Evolutionary conservation across 202 grass and related monocot genomes (phyloP), one percentile per base, ranked within the genome.

Genomic region (Dendrocalamus latiflorus): DNA sequence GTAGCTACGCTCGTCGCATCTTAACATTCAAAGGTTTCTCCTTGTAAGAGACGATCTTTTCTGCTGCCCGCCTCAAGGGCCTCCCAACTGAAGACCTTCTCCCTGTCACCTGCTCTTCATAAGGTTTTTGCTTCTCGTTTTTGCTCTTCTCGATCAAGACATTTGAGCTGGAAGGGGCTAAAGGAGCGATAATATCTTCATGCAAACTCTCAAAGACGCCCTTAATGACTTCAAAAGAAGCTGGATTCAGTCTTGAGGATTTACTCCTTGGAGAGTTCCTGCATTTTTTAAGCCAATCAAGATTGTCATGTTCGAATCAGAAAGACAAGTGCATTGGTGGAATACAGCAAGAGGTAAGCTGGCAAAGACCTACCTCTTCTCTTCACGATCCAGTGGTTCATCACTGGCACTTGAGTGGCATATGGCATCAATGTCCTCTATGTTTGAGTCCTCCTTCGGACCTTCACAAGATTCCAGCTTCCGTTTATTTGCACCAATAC

Each of bases 1-100:
- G 26, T 28, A 28, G 26, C 26, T 28, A 28, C 26, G 26, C 26
- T 28, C 26, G 26, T 28, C 26, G 26, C 26, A 28, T 28, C 26
- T 28, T 28, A 28, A 28, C 26, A 66, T 90, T 92, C 79, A 90
- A 14, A 33, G 90, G 76, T 22, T 57, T 68, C 86, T 95, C 93
- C 72, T 86, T 95, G 83, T 93, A 95, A 5, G 83, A 95, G 43
- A 79, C 22, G 6, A 88, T 83, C 65, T 91, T 93, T 61, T 83
- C 90, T 63, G 87, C 79, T 37, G 88, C 88, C 77, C 50, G 83
- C 28, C 88, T 66, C 38, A 69, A 55, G 6, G 89, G 86, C 66
- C 89, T 91, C 55, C 76, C 55, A 65, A 88, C 37, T 4, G 72
- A 88, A 44, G 85, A 88, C 34, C 65, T 86, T 50, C 80, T 82